phyloP scores from a whole-genome alignment of 345 rosid genomes.

The Anastatica hierochuntica region DNA sequence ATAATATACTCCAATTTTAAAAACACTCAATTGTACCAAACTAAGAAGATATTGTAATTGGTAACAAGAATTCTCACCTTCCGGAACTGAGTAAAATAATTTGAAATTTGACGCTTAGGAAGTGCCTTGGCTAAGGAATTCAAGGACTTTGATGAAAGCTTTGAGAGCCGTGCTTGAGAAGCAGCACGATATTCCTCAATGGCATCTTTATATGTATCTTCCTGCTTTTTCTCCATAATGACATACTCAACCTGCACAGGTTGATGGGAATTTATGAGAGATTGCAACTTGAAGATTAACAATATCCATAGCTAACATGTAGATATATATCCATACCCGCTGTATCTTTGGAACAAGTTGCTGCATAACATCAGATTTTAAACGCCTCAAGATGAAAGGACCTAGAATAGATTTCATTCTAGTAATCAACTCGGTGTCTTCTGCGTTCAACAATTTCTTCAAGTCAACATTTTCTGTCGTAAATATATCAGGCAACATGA shows the following conservation, averaged over 20 bases:
- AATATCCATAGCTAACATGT: neutral
- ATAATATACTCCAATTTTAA: neutral
- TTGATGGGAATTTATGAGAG: conserved; percentile 2
- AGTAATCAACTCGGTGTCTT: conserved; percentile 67
- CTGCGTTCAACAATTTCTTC: conserved; percentile 78
- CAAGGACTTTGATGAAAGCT: conserved; percentile 39
- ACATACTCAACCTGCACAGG: conserved; percentile 75
- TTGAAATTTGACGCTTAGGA: conserved; percentile 83
- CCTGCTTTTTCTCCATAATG: conserved; percentile 67
- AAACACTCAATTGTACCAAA: neutral
- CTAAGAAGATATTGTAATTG: neutral
- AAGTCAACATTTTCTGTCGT: conserved; percentile 84
- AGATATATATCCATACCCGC: conserved; percentile 33
- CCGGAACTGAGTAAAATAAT: conserved; percentile 86
- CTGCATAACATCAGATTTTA: conserved; percentile 96
- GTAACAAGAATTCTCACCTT: conserved; percentile 41
- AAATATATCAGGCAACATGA: conserved; percentile 95
- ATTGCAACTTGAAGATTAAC: neutral
- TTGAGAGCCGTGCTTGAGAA: conserved; percentile 59
- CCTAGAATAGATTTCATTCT: conserved; percentile 93
- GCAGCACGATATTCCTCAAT: conserved; percentile 80
- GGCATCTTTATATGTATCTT: conserved; percentile 73
- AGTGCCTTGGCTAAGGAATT: conserved; percentile 42
- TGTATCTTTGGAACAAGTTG: conserved; percentile 94
- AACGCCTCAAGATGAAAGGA: conserved; percentile 89